Conservation (phyloP, 176 grass and related monocot species). For the barley (Hordeum vulgare) region DNA sequence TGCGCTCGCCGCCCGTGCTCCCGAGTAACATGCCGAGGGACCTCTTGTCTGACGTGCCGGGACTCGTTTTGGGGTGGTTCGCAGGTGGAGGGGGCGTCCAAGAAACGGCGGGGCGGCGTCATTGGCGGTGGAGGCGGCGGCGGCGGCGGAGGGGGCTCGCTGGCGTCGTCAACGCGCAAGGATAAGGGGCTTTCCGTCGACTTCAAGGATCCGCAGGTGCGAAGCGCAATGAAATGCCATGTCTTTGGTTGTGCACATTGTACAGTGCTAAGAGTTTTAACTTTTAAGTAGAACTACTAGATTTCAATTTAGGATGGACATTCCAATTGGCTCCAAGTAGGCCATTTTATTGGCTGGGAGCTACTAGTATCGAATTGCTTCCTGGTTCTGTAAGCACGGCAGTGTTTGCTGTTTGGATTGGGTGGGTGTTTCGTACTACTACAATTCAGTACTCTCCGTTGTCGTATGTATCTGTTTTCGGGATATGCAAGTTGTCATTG, state of each 20-base stretch:
- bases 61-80: neutral
- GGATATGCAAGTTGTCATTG: neutral
- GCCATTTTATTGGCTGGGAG: neutral
- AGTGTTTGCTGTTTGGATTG: neutral
- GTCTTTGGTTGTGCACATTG: neutral
- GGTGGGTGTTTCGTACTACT: neutral
- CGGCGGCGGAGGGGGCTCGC: constrained; percentile 26
- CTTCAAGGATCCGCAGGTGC: constrained; percentile 58
- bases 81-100: constrained; percentile 47
- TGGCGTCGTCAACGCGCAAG: constrained; percentile 25
- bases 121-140: constrained; percentile 23
- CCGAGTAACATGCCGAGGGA: neutral
- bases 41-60: neutral
- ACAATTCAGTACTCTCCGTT: neutral
- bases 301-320: neutral
- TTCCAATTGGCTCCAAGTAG: neutral
- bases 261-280: neutral
- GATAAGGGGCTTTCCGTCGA: constrained; percentile 40
- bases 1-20: neutral
- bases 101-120: constrained; percentile 42
- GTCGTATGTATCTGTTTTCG: neutral
- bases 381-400: neutral
- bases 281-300: neutral
- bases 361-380: neutral
- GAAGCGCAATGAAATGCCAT: neutral